Conservation (phyloP, 768 basidiomycete species). For the Omphalotus guepiniiformis region DNA sequence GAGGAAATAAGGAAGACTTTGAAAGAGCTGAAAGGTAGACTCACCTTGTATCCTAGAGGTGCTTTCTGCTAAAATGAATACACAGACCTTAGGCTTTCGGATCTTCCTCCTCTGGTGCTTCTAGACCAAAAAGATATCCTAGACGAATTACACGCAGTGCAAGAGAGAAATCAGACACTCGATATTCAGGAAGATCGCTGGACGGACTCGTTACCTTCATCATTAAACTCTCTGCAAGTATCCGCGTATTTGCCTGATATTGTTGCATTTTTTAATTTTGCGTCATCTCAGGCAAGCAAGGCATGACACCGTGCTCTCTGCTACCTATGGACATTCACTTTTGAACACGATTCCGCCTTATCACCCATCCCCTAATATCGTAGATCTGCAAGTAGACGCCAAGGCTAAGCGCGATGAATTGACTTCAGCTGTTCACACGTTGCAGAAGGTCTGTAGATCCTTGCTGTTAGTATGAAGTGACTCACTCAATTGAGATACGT, state of each 20-base stretch:
- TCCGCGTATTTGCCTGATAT: not conserved
- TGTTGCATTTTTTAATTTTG: not conserved
- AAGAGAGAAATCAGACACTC: conserved; percentile 9
- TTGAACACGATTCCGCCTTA: conserved; percentile 26
- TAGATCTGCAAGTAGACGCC: conserved; percentile 14
- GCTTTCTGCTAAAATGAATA: not conserved
- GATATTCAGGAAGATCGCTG: conserved; percentile 15
- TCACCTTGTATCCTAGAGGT: not conserved
- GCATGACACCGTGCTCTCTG: conserved; percentile 17
- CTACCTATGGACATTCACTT: conserved; percentile 21
- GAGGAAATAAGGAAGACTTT: conserved; percentile 14
- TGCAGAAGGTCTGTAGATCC: conserved; percentile 19
- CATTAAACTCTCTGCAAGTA: conserved; percentile 18
- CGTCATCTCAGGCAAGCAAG: conserved; percentile 10
- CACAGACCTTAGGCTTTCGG: conserved; percentile 15
- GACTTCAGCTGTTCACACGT: conserved; percentile 9
- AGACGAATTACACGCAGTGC: conserved; percentile 13
- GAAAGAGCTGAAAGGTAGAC: conserved; percentile 14
- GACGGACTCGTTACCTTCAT: conserved; percentile 11
- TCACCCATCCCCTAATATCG: conserved; percentile 12
- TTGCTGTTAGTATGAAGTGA: not conserved
- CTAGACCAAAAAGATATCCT: conserved; percentile 20
- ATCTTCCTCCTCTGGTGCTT: conserved; percentile 20
- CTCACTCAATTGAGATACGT: not conserved
- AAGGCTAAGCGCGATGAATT: conserved; percentile 16